Base-by-base conservation (phyloP, 495 filamentous ascomycete genomes). In the Friedmanniomyces simplex region DNA sequence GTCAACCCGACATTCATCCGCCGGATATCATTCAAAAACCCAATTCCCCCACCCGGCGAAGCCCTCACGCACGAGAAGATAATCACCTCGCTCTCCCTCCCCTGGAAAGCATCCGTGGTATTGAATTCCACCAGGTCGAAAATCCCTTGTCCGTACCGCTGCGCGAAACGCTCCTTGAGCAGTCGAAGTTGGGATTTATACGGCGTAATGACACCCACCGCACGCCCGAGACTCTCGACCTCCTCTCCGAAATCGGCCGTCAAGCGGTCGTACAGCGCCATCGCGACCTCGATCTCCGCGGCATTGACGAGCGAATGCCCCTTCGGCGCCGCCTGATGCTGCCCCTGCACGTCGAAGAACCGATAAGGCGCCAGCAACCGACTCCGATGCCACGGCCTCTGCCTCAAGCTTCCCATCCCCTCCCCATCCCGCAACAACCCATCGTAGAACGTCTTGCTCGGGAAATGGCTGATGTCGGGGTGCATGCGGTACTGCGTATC, bases 1-100 rank as follows among this genome's bases (percentile, higher is more conserved):
- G 93, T 98, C 43, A 98, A 75, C 73, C 93, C 93, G 66, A 98
- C 93, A 73, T 98, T 98, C 93, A 98, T 98, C 81, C 93, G 93
- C 51, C 93, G 83, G 66, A 98, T 95, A 73, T 98, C 93, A 45
- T 86, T 83, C 77, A 98, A 83, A 81, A 98, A 98, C 77, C 93
- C 93, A 66, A 98, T 95, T 64, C 94, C 89, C 28, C 89, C 89
- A 28, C 82, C 86, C 12, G 81, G 75, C 16, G 87, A 91, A 32
- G 93, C 90, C 71, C 93, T 82, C 32, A 98, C 93, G 69, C 93
- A 98, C 50, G 94, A 97, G 74, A 98, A 98, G 57, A 98, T 96
- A 66, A 98, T 96, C 59, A 98, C 83, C 69, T 98, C 93, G 67
- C 88, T 89, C 72, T 98, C 93, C 49, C 93, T 82, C 61, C 93